phyloP scores from a whole-genome alignment of 257 asterid genomes.

The Lycium barbarum region DNA sequence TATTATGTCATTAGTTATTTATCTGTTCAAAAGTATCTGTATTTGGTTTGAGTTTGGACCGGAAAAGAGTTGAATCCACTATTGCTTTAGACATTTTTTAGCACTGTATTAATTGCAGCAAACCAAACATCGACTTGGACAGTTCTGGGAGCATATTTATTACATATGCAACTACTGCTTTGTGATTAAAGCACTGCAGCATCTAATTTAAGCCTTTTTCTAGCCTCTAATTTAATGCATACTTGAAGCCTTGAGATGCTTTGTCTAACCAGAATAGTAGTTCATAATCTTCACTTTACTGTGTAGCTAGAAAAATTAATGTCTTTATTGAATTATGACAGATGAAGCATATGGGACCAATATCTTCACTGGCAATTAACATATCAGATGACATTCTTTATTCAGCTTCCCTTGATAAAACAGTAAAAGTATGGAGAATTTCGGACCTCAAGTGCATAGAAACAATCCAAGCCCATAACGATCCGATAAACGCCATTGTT shows the following conservation, averaged over 20 bases:
- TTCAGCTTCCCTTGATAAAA: slow-evolving; percentile 79
- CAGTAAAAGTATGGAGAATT: slow-evolving; percentile 86
- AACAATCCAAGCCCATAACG: slow-evolving; percentile 90
- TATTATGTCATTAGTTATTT: neutral
- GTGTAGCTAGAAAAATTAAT: slow-evolving; percentile 27
- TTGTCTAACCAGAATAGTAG: slow-evolving; percentile 18
- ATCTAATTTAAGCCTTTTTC: neutral
- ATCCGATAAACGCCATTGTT: slow-evolving; percentile 77
- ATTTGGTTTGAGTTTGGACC: neutral
- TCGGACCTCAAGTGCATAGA: slow-evolving; percentile 91
- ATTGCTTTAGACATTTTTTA: neutral
- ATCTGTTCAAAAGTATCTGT: neutral
- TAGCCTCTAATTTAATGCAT: slow-evolving; percentile 19
- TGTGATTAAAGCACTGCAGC: slow-evolving; percentile 20
- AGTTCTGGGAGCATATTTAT: neutral
- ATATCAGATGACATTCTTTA: slow-evolving; percentile 79
- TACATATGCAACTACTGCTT: neutral
- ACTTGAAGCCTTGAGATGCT: slow-evolving; percentile 2
- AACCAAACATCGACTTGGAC: neutral
- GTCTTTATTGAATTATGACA: slow-evolving; percentile 34
- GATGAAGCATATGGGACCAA: slow-evolving; percentile 82
- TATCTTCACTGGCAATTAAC: slow-evolving; percentile 79
- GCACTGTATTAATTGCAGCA: neutral
- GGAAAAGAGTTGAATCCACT: neutral
- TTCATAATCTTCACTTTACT: neutral